Base-by-base conservation (phyloP, 495 filamentous ascomycete species). In the Patellaria atrata region DNA sequence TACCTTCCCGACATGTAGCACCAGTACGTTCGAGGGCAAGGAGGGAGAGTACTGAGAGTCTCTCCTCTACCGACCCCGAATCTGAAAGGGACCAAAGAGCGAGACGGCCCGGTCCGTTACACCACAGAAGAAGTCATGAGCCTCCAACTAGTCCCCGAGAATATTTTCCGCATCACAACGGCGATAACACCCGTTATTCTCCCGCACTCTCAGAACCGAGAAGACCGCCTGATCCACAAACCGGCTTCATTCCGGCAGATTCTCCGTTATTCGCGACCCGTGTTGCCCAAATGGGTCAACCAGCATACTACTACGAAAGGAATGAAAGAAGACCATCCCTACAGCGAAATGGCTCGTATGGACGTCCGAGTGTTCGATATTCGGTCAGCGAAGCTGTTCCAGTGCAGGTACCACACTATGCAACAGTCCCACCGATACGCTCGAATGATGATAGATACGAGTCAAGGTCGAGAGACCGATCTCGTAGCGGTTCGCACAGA, bases 261-360 rank as follows among this genome's bases (percentile, higher is more conserved):
- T 5, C 35, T 0, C 56, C 56, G 6, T 40, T 59, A 1, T 59
- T 57, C 38, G 56, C 56, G 2, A 47, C 56, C 9, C 52, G 52
- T 22, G 46, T 59, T 9, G 52, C 56, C 1, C 41, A 47, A 8
- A 29, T 53, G 23, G 51, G 50, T 35, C 28, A 33, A 31, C 19
- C 35, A 17, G 28, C 41, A 12, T 38, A 37, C 24, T 44, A 48
- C 29, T 40, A 48, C 22, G 41, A 33, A 16, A 24, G 41, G 19
- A 41, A 37, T 14, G 10, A 32, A 3, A 38, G n/a, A n/a, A n/a
- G n/a, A n/a, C n/a, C 40, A 30, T 25, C 38, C 1, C 14, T 27
- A 13, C 22, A 26, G 4, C 13, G 39, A 11, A 25, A 25, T 11
- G 22, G 22, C 5, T 40, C 41, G 30, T 29, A 31, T 6, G 35